Evolutionary conservation across 306 rosid species (phyloP).

Genomic region (Cucumis melo): DNA sequence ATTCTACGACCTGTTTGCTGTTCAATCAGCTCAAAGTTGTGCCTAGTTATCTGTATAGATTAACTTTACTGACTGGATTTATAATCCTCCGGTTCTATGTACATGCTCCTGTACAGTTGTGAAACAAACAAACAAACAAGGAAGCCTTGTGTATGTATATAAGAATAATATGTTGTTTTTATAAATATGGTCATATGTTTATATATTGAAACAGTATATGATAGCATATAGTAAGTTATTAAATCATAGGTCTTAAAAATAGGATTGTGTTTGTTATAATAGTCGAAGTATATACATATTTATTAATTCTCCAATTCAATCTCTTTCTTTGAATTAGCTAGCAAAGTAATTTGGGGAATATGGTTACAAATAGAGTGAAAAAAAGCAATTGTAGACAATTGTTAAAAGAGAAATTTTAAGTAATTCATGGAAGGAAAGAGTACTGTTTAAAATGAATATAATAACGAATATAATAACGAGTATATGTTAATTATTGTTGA

Average conservation of each 20-base stretch:
- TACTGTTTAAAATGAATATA: too few relatives aligned
- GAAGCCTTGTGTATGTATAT: not conserved
- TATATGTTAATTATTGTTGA: too few relatives aligned
- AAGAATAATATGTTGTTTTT: not conserved
- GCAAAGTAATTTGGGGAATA: too few relatives aligned
- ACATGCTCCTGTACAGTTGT: slow-evolving; percentile 2
- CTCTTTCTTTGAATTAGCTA: too few relatives aligned
- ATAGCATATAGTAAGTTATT: not conserved
- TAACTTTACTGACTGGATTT: not conserved
- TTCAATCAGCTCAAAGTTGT: not conserved
- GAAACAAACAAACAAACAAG: not conserved
- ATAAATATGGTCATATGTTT: not conserved
- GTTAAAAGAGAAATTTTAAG: too few relatives aligned
- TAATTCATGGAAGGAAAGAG: too few relatives aligned
- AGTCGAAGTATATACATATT: too few relatives aligned
- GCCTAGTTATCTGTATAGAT: not conserved
- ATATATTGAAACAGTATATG: not conserved
- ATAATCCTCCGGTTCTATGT: not conserved
- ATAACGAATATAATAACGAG: too few relatives aligned
- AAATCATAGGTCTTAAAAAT: not conserved
- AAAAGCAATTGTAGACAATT: too few relatives aligned
- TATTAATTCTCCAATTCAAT: too few relatives aligned
- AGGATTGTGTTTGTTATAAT: too few relatives aligned
- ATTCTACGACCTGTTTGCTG: not conserved
- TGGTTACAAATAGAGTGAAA: too few relatives aligned